Base-by-base conservation (phyloP, 2,329 filamentous ascomycete species). In the Rosellinia necatrix region DNA sequence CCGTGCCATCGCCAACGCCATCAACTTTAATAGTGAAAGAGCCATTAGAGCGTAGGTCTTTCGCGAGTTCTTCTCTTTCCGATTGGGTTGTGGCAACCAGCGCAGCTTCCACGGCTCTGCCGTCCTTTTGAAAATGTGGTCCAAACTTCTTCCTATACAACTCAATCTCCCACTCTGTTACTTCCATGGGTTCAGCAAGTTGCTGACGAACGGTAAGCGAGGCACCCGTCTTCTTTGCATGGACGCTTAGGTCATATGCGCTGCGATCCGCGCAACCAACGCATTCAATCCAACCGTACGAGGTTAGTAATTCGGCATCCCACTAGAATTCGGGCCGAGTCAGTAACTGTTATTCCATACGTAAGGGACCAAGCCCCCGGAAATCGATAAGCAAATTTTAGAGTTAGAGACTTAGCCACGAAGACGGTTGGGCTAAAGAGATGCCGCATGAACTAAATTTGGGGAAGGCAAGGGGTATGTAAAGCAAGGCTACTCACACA, bases 201-300 rank as follows among this genome's bases (percentile, higher is more conserved):
- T 84, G 85, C 78, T 97, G 87, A 58, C 92, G 87, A 35, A 97
- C 94, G 44, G 94, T 81, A 19, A 99, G 82, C 37, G 92, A 87
- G 12, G 89, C 87, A 56, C 91, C 92, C 27, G 94, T 97, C 79
- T 91, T 92, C 77, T 96, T 93, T 71, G 89, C 87, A 76, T 97
- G 94, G 8, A 97, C 92, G 30, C 85, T 89, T 72, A 97, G 75
- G 75, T 99, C 94, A 74, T 96, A 99, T 17, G 94, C 94, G 71
- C 90, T 96, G 68, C 94, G 86, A 73, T 97, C 93, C 59, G 94
- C 94, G 74, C 94, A 97, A 60, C 94, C 94, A 68, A 97, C 93
- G 73, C 93, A 97, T 79, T 99, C 94, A 61, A 97, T 90, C 94
- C 94, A 99, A 72, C 94, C 94, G 69, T 92, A 92, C 59, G 89